Base-by-base conservation (phyloP, 208 protist species). In the Trypanosoma boissoni region DNA sequence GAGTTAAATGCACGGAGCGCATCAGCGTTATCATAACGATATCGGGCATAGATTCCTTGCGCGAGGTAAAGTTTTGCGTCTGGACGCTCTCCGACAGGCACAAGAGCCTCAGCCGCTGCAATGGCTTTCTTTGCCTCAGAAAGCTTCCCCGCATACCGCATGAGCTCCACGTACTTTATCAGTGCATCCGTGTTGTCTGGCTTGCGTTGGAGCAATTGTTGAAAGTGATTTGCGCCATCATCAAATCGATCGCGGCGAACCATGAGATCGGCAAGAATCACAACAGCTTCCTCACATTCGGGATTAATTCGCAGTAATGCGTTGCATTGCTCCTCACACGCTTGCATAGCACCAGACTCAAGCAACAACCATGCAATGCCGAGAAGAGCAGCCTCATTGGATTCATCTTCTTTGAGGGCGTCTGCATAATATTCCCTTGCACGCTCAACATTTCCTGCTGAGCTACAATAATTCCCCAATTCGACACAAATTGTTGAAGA, bases 231-330 rank as follows among this genome's bases (percentile, higher is more conserved):
- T 8, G 74, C 78, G 3, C 95, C 95, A 18, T 90, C 86, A 29
- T 97, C 91, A 44, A 84, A 82, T 18, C 96, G 74, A 55, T 88
- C 58, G 24, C 72, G 76, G 14, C 72, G 76, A 36, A 95, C 72
- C 90, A 97, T 96, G 18, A 98, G 51, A 46, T 97, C 91, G 0
- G 97, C 92, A 14, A 98, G 71, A 50, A 98, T 88, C 41, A 97
- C 86, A 24, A 84, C 79, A 1, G 95, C 97, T 36, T 95, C 88
- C 26, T 96, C 90, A 50, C 88, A 88, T 29, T 56, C 46, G 3
- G 86, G 72, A 63, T 94, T 87, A 29, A 97, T 83, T 41, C 76
- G 68, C 27, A 98, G 83, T 36, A 98, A 57, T 39, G 78, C 70
- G 32, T 80, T 81, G 73, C 92, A 97, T 56, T 94, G 83, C 41